A percentile compares a stretch with the other conserved stretches of the same genome.
Evolutionary conservation across 805 yeast species (phyloP).

Genomic region (Torulaspora quercuum): DNA sequence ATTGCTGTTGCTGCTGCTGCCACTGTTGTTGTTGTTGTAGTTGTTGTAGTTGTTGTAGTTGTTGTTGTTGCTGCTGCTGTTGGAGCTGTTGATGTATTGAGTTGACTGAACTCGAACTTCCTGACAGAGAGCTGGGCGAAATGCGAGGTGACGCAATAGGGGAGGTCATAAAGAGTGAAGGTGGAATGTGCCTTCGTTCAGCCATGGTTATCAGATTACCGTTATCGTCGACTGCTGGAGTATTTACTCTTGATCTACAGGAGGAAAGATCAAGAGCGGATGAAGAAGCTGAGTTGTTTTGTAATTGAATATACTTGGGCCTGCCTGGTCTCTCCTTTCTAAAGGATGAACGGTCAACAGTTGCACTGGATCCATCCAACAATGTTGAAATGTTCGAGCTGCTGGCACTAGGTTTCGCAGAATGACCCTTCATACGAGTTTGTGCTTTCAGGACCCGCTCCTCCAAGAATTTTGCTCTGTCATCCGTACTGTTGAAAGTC

Average conservation of each 20-base stretch:
- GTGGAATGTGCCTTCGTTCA: conserved; percentile 21
- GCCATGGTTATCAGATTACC: conserved; percentile 37
- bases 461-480: conserved; percentile 49
- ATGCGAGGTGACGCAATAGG: conserved; percentile 12
- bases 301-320: conserved; percentile 32
- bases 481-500: conserved; percentile 44
- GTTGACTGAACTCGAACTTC: conserved; percentile 13
- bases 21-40: conserved; percentile 5
- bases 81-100: conserved; percentile 8
- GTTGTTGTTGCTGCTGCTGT: conserved; percentile 7
- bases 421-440: conserved; percentile 8
- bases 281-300: conserved; percentile 16
- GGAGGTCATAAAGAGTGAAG: conserved; percentile 9
- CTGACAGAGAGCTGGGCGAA: conserved; percentile 10
- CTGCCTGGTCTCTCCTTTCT: conserved; percentile 17
- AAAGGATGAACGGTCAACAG: conserved; percentile 8
- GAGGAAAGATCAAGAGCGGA: conserved; percentile 11
- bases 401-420: conserved; percentile 8
- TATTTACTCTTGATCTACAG: conserved; percentile 28
- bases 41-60: conserved; percentile 6
- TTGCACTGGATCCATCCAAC: conserved; percentile 5
- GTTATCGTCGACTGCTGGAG: conserved; percentile 39
- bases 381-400: conserved; percentile 6
- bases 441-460: conserved; percentile 32
- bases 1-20: conserved; percentile 5